Evolutionary conservation across 768 basidiomycete species (phyloP), one percentile per base, ranked within the genome.

Genomic region (Cystobasidium onofrii): DNA sequence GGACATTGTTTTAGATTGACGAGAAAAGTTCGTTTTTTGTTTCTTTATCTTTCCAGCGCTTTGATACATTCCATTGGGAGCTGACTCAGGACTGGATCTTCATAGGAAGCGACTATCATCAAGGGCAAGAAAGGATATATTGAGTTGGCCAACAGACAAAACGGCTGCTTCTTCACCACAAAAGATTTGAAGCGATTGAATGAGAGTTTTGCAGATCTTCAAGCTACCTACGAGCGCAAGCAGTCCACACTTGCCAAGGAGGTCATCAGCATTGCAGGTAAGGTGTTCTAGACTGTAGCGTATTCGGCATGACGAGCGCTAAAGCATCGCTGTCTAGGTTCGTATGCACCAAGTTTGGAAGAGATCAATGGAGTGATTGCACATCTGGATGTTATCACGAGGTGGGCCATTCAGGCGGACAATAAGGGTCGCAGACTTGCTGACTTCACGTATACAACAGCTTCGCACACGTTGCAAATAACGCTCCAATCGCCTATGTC

Each of bases 1-100:
- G 92, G 93, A 1, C 95, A 98, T 80, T 93, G 90, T 78, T 91
- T 98, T 82, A 83, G 96, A 31, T 80, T 98, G 54, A 94, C 94
- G 0, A 94, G 96, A 79, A 90, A 88, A 75, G 95, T 93, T 83
- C 6, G 29, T 12, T 67, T n/a, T 34, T 17, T 33, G 12, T 43
- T n/a, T 43, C 61, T 25, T 64, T 1, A 4, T 10, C 71, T 34
- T 57, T 74, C 4, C 36, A 23, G 52, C 4, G 65, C 10, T 69
- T 17, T 4, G 34, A 69, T 60, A 29, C n/a, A n/a, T n/a, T n/a
- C n/a, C n/a, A n/a, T n/a, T n/a, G n/a, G n/a, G n/a, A n/a, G 50
- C 66, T 69, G 46, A 33, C 70, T 39, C 4, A 1, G 46, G 23
- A 44, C 23, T 69, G 36, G 1, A 25, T 44, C 36, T 27, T 36